Evolutionary conservation across 306 rosid genomes (phyloP).

Genomic region (Cicer arietinum): DNA sequence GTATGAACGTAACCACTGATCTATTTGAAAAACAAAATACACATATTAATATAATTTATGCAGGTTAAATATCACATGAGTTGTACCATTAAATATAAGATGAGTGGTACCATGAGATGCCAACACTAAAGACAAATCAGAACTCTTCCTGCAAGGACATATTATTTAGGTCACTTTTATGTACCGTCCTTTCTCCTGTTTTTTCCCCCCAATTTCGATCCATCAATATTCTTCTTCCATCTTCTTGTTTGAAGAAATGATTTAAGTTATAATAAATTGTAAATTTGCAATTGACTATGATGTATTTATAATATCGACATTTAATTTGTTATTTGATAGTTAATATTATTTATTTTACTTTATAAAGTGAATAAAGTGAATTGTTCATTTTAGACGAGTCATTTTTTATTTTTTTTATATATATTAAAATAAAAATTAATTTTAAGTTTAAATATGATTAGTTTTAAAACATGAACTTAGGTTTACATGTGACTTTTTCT

Average conservation of each 20-base stretch:
- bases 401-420: neutral
- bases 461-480: too few relatives aligned
- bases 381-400: too few relatives aligned
- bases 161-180: constrained; percentile 45
- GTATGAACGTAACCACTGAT: too few relatives aligned
- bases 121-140: constrained; percentile 55
- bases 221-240: neutral
- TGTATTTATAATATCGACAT: too few relatives aligned
- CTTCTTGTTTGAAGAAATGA: constrained; percentile 36
- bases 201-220: neutral
- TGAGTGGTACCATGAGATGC: constrained; percentile 32
- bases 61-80: neutral
- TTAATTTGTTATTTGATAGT: too few relatives aligned
- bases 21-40: too few relatives aligned
- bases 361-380: too few relatives aligned
- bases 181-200: constrained; percentile 18
- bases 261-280: too few relatives aligned
- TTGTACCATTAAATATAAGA: too few relatives aligned
- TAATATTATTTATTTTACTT: too few relatives aligned
- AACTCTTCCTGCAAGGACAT: constrained; percentile 41
- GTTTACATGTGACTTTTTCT: too few relatives aligned
- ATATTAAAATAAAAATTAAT: neutral
- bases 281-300: too few relatives aligned
- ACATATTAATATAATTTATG: neutral
- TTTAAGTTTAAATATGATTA: neutral